These are phyloP conservation scores for Cocos nucifera DNA, from an alignment of 176 grass and related monocot genomes.

Conservation along the genomic window DNA sequence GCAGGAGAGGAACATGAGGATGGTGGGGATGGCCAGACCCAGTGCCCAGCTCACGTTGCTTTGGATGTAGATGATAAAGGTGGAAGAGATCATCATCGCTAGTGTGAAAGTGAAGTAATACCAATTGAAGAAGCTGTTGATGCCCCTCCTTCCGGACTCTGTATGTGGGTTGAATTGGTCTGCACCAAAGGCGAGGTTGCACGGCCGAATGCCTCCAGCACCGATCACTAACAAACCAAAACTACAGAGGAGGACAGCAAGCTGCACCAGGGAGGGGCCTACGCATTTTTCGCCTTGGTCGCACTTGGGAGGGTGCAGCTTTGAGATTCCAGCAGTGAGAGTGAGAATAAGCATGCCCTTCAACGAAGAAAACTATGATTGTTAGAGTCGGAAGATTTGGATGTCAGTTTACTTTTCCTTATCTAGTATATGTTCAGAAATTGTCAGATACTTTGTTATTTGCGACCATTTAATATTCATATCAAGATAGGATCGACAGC, in stretches of 20 bases:
- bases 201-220: constrained; percentile 69
- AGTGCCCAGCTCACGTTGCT: constrained; percentile 59
- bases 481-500: no score
- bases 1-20: constrained; percentile 45
- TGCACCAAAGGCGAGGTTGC: constrained; percentile 69
- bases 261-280: constrained; percentile 17
- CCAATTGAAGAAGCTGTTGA: constrained; percentile 92
- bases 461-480: no score
- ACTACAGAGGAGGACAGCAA: constrained; percentile 30
- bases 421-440: no score
- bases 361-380: background rate
- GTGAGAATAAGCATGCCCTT: constrained; percentile 54
- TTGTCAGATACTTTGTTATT: no score
- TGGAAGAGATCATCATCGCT: constrained; percentile 45
- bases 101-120: constrained; percentile 77
- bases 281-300: constrained; percentile 5
- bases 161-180: constrained; percentile 72
- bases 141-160: constrained; percentile 42
- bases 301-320: constrained; percentile 37
- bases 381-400: no score
- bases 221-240: constrained; percentile 49
- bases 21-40: constrained; percentile 51
- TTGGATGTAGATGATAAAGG: constrained; percentile 73
- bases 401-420: no score
- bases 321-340: constrained; percentile 40